Evolutionary conservation across 139 green algal genomes (phyloP).

Genomic region (Trebouxia sp.): DNA sequence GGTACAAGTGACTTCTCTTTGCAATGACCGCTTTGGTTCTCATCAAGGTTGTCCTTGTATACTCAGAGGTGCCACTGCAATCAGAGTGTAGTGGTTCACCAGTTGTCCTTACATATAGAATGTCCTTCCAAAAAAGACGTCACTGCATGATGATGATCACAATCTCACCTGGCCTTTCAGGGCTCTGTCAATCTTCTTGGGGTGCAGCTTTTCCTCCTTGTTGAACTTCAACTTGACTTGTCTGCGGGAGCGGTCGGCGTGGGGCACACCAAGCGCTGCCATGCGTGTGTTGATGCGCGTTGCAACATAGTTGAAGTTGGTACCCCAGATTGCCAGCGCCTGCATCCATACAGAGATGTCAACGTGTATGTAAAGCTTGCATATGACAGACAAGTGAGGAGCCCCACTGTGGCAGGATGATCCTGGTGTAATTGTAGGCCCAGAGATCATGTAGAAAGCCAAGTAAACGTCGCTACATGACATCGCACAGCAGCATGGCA

Average conservation of each 20-base stretch:
- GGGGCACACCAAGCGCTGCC: not conserved
- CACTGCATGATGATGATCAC: not conserved
- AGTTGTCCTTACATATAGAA: not conserved
- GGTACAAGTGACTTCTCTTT: too few relatives aligned
- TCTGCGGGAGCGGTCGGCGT: not conserved
- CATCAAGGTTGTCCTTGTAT: too few relatives aligned
- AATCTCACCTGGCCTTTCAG: not conserved
- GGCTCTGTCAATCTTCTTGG: not conserved
- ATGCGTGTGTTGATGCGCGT: not conserved
- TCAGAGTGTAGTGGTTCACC: too few relatives aligned
- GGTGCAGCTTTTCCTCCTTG: not conserved
- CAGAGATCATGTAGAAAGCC: too few relatives aligned
- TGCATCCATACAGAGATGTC: not conserved
- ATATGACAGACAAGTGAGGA: too few relatives aligned
- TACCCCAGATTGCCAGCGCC: conserved; percentile 13
- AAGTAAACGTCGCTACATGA: too few relatives aligned
- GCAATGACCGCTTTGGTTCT: too few relatives aligned
- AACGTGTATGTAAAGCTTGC: too few relatives aligned
- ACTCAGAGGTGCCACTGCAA: too few relatives aligned
- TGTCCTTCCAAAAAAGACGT: not conserved
- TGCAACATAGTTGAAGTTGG: not conserved
- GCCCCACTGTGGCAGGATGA: too few relatives aligned
- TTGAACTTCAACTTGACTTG: conserved; percentile 20
- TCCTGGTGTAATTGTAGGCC: too few relatives aligned
- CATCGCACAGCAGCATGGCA: too few relatives aligned